A percentile compares a stretch with the other conserved stretches of the same genome.
Evolutionary conservation across 257 asterid genomes (phyloP).

Genomic region (Ocimum tenuiflorum): DNA sequence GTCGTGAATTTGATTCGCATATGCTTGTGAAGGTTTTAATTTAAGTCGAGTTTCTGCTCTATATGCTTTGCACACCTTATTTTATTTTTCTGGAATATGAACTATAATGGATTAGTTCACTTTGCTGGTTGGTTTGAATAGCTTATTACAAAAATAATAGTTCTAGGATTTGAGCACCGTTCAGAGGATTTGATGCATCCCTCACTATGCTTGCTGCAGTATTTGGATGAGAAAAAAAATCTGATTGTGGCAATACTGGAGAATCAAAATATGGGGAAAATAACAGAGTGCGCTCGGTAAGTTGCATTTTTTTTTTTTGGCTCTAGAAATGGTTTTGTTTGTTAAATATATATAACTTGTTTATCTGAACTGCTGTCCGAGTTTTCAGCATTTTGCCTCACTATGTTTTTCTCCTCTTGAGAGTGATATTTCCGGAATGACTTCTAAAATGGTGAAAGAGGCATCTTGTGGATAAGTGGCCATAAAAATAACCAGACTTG

Average conservation of each 20-base stretch:
- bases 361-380: not conserved
- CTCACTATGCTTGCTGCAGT: constrained; percentile 39
- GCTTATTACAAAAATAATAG: not conserved
- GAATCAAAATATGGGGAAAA: constrained; percentile 68
- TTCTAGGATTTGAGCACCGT: not conserved
- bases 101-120: no score
- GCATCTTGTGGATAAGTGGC: not conserved
- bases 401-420: not conserved
- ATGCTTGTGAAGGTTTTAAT: not conserved
- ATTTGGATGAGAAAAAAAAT: constrained; percentile 80
- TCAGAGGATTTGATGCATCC: not conserved
- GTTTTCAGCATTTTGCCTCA: not conserved
- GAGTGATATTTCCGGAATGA: not conserved
- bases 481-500: not conserved
- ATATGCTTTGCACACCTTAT: not conserved
- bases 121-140: no score
- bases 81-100: not conserved
- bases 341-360: not conserved
- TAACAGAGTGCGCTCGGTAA: constrained; percentile 85
- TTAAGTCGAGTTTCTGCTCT: not conserved
- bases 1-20: not conserved
- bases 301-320: constrained; percentile 19
- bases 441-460: constrained; percentile 4
- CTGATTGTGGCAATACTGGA: constrained; percentile 86
- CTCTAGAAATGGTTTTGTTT: not conserved